Base-by-base conservation (phyloP, 2,329 filamentous ascomycete species). In the Fulvia fulva region DNA sequence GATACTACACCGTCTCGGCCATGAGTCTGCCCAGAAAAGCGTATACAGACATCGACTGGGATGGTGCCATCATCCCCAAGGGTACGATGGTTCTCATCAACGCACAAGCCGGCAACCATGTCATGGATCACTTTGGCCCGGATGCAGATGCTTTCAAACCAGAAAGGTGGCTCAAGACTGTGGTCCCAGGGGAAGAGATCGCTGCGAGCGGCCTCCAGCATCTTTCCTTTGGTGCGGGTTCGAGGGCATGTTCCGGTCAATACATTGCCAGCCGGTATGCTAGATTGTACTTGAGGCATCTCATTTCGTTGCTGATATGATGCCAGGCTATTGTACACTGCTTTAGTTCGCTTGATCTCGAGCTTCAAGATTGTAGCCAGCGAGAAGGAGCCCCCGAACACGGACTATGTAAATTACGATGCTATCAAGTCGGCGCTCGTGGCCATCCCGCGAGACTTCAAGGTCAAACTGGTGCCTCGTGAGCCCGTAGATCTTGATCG, bases 351-450 rank as follows among this genome's bases (percentile, higher is more conserved):
- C 3, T 69, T 83, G 1, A 61, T 83, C n/a, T 73, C 75, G 2
- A 74, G 75, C 8, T 83, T 80, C 69, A 76, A 74, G 61, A 78
- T 82, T 55, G 75, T 81, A 30, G 75, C 81, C 23, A 77, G 75
- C 63, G 73, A 78, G 52, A 65, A 68, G 0, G 71, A 78, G 45
- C 82, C 83, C 0, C 83, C 83, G 0, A 85, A 84, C 62, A 85
- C 82, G 0, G 82, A 85, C 65, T 85, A 85, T 60, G 79, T 85
- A 4, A 82, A 86, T 5, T 85, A 85, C 64, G 86, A 85, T 63
- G n/a, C 28, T 77, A 81, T 84, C 64, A 85, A 85, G 70, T 80
- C 78, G 1, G 83, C 83, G 0, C 64, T 86, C 32, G 83, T 85
- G 12, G 83, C 83, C 0, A 85, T 86, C 52, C 83, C 83, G 1